Percentiles rank a stretch among this genome's conserved stretches.
These are phyloP conservation scores for Volvox africanus DNA, from an alignment of 139 green algal species.

Conservation along the genomic window DNA sequence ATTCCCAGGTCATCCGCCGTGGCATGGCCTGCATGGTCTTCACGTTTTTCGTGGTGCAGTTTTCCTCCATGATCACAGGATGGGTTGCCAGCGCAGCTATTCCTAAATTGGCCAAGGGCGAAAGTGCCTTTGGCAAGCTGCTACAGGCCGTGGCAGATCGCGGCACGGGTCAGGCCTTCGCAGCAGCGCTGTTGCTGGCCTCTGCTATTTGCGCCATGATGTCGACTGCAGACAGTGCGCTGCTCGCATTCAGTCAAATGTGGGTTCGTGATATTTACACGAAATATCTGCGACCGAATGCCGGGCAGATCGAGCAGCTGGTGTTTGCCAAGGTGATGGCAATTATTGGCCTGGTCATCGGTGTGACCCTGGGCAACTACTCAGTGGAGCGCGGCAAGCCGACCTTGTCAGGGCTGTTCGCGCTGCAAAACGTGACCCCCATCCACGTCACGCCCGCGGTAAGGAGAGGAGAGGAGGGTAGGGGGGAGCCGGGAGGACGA, in stretches of 20 bases:
- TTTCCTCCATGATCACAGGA: conserved; percentile 51
- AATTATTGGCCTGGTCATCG: conserved; percentile 40
- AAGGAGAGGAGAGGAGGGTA: background rate
- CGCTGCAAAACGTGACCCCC: conserved; percentile 60
- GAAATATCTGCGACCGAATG: conserved; percentile 55
- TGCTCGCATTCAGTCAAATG: conserved; percentile 64
- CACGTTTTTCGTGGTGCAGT: conserved; percentile 54
- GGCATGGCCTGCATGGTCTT: conserved; percentile 64
- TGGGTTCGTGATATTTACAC: conserved; percentile 62
- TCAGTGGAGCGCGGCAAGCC: conserved; percentile 36
- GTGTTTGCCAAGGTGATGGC: conserved; percentile 57
- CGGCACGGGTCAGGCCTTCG: conserved; percentile 57
- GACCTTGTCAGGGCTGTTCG: conserved; percentile 50
- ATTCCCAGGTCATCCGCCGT: conserved; percentile 36
- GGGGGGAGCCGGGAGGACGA: background rate
- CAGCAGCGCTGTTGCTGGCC: conserved; percentile 58
- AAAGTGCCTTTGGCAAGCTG: conserved; percentile 38
- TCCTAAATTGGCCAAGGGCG: background rate
- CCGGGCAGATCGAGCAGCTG: conserved; percentile 41
- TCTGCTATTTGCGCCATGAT: conserved; percentile 69
- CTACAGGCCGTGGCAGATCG: conserved; percentile 40
- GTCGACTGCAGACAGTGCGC: conserved; percentile 62
- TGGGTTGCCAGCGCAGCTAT: conserved; percentile 26
- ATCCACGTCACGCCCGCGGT: conserved; percentile 66
- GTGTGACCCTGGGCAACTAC: conserved; percentile 42